Percentiles rank a stretch among this genome's conserved stretches.
These are phyloP conservation scores for Podospora australis DNA, from an alignment of 495 filamentous ascomycete species.

Conservation along the genomic window DNA sequence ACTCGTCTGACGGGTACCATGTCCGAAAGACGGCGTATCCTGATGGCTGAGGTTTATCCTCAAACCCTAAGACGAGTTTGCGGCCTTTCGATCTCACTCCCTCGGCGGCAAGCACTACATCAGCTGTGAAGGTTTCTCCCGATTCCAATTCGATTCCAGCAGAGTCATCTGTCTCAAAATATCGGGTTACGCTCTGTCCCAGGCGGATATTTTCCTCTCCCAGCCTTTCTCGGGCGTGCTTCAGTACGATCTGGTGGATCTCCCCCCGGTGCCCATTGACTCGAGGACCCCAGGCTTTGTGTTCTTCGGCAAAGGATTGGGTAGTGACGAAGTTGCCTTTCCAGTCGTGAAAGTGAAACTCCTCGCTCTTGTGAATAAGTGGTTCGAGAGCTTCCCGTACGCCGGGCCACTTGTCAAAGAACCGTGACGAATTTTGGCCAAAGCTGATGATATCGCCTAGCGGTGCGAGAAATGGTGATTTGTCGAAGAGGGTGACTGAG, in stretches of 20 bases:
- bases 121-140: slow-evolving; percentile 44
- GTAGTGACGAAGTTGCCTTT: slow-evolving; percentile 24
- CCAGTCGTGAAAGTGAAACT: slow-evolving; percentile 28
- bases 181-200: slow-evolving; percentile 49
- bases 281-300: slow-evolving; percentile 19
- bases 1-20: slow-evolving; percentile 51
- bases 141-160: slow-evolving; percentile 46
- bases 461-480: slow-evolving; percentile 36
- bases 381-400: slow-evolving; percentile 42
- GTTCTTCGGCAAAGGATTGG: slow-evolving; percentile 26
- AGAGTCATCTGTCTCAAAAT: slow-evolving; percentile 46
- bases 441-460: slow-evolving; percentile 49
- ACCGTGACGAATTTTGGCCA: slow-evolving; percentile 41
- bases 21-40: slow-evolving; percentile 57
- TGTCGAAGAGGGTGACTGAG: slow-evolving; percentile 29
- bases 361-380: slow-evolving; percentile 39
- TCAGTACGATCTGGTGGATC: slow-evolving; percentile 53
- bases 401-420: slow-evolving; percentile 43
- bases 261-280: slow-evolving; percentile 59
- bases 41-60: slow-evolving; percentile 51
- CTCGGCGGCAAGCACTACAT: slow-evolving; percentile 58
- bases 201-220: slow-evolving; percentile 51
- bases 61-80: slow-evolving; percentile 54
- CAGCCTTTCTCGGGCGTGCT: slow-evolving; percentile 41
- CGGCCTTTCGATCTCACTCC: slow-evolving; percentile 57